Evolutionary conservation across 441 rosid genomes (phyloP), one percentile per base, ranked within the genome.

Genomic region (Jatropha podagrica): DNA sequence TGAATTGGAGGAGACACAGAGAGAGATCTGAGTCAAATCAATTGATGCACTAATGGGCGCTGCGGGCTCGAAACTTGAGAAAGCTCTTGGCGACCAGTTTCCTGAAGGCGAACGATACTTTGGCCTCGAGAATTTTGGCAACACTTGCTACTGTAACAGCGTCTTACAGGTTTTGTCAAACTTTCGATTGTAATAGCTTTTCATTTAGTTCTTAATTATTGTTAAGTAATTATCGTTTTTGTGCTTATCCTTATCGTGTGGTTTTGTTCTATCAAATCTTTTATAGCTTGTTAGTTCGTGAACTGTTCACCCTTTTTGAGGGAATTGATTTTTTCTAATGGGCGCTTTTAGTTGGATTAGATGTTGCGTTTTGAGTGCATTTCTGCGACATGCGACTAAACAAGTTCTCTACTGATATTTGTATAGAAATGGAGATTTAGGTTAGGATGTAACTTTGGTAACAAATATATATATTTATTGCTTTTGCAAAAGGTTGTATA

Each of bases 41-140:
- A 59, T 72, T 13, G 71, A 75, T 80, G 83, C 81, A 74, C 78
- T 83, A 40, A 95, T 96, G 99, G 99, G 99, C 23, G 98, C 97
- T 69, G 98, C 98, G 61, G 99, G 98, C 60, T 96, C 99, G 58
- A 96, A 89, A 87, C 98, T 96, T 78, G 99, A 96, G 93, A 96
- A 96, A 79, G 97, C 96, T 82, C 91, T 96, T 61, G 98, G 99
- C 83, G 99, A 96, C 83, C 97, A 92, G 87, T 96, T 96, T 80
- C 99, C 99, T 5, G 98, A 96, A 86, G 98, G 98, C 75, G 98
- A 96, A 79, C 94, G 98, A 40, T 96, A 94, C 83, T 96, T 96
- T 68, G 99, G 99, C 61, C 92, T 96, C 63, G 99, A 96, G 85
- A 95, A 95, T 84, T 95, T 95, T 82, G 98, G 99, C 82, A 95